Conservation (phyloP, 495 filamentous ascomycete genomes). For the Aspergillus sparsus region DNA sequence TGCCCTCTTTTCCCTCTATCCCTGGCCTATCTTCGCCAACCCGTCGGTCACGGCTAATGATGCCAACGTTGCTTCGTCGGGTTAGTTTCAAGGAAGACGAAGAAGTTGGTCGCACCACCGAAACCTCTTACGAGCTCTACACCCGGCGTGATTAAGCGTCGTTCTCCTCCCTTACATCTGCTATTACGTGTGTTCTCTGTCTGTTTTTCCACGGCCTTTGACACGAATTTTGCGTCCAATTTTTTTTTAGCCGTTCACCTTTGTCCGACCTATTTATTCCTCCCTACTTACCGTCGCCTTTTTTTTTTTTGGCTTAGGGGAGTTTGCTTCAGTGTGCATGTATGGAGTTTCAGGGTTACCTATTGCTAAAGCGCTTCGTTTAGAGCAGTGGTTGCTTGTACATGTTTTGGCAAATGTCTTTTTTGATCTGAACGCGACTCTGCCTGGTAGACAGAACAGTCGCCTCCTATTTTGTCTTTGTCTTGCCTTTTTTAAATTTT, state of each 20-base stretch:
- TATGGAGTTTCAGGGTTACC: conserved; percentile 29
- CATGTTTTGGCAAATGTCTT: conserved; percentile 28
- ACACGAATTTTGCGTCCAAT: conserved; percentile 23
- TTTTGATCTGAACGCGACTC: conserved; percentile 23
- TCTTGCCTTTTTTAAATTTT: conserved; percentile 20
- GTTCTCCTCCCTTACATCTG: conserved; percentile 15
- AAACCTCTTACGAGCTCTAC: conserved; percentile 47
- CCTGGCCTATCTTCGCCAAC: conserved; percentile 39
- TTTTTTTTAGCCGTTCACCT: conserved; percentile 23
- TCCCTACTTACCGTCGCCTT: neutral
- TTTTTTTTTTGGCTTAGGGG: conserved; percentile 2
- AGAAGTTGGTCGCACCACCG: conserved; percentile 36
- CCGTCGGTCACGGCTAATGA: conserved; percentile 35
- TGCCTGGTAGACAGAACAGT: conserved; percentile 20
- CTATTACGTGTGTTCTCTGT: conserved; percentile 26
- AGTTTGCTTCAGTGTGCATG: conserved; percentile 26
- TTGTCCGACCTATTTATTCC: conserved; percentile 1
- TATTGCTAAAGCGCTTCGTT: conserved; percentile 24
- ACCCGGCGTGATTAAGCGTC: conserved; percentile 40
- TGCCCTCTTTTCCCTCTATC: conserved; percentile 32
- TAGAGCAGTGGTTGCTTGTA: conserved; percentile 27
- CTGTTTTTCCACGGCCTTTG: conserved; percentile 18
- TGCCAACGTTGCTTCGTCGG: conserved; percentile 44
- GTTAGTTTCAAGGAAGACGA: conserved; percentile 52
- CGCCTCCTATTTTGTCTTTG: conserved; percentile 21